Evolutionary conservation across 768 basidiomycete genomes (phyloP), one percentile per base, ranked within the genome.

Genomic region (Tephrocybe sp.): DNA sequence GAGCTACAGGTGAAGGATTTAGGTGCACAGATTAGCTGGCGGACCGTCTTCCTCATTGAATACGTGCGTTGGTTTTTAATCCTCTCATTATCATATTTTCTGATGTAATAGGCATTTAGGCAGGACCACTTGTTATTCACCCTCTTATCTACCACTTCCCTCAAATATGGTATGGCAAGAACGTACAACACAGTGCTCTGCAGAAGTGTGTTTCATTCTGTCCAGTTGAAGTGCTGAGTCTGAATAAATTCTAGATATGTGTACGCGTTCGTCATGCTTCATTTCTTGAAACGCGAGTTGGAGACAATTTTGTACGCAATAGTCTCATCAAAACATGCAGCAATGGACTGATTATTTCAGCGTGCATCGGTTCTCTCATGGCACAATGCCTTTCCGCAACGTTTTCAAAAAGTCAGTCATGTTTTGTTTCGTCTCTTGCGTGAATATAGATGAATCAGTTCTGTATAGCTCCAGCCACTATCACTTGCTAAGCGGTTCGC

Each of bases 311-410:
- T 93, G 90, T 89, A 47, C 48, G 86, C 65, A n/a, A 24, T 54
- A 12, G 13, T 2, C 36, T 15, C 36, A 22, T 37, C 21, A 18
- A 9, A 9, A 3, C 16, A 19, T 38, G 12, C 37, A 38, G 3
- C 8, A 21, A 12, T 38, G 18, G 39, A 6, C 18, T 43, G 12
- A 19, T 1, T 42, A 15, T 19, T 25, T 6, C 43, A 91, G 89
- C 61, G 82, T 99, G 1, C 97, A 99, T 65, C 88, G 91, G 10
- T 98, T 97, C 77, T 97, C 94, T 24, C 83, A 93, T 68, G 88
- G 84, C 1, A 97, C 95, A 0, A 95, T 98, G 89, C 97, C 95
- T 1, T 68, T 86, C 50, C 61, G 62, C 51, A 90, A 92, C 63
- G 79, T 98, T 29, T 85, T 95, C 74, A 88, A 86, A 66, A 99